Percentiles rank a stretch among this genome's conserved stretches.
These are phyloP conservation scores for Pichia rugopelliculosa DNA, from an alignment of 805 yeast species.

Conservation along the genomic window DNA sequence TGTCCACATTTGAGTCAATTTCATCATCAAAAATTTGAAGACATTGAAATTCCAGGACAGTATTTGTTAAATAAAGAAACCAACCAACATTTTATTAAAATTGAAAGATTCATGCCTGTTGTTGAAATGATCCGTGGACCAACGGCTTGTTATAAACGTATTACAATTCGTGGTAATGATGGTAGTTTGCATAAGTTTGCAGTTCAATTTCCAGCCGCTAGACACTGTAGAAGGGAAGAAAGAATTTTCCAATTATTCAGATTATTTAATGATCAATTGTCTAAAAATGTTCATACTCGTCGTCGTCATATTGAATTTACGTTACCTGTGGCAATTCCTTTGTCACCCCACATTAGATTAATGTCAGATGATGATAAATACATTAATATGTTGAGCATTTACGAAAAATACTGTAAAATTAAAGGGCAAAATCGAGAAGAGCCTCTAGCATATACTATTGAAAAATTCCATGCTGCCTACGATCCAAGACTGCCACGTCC, in stretches of 20 bases:
- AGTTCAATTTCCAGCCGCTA: constrained; percentile 95
- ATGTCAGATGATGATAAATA: constrained; percentile 76
- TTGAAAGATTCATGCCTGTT: constrained; percentile 85
- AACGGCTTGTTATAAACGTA: constrained; percentile 80
- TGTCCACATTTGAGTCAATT: constrained; percentile 95
- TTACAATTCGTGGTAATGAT: constrained; percentile 88
- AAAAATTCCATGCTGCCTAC: constrained; percentile 83
- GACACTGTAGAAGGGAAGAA: constrained; percentile 96
- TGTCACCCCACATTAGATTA: constrained; percentile 89
- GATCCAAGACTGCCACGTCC: constrained; percentile 93
- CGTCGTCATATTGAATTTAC: constrained; percentile 80
- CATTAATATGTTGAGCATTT: constrained; percentile 69
- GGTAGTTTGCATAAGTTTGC: constrained; percentile 90
- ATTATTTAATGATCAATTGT: constrained; percentile 73
- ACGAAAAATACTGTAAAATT: constrained; percentile 77
- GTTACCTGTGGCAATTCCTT: constrained; percentile 84
- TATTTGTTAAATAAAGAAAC: constrained; percentile 81
- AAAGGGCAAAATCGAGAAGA: constrained; percentile 76
- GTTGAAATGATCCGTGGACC: constrained; percentile 86
- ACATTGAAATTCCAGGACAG: constrained; percentile 96
- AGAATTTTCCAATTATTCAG: constrained; percentile 87
- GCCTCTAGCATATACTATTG: constrained; percentile 78
- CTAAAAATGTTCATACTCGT: constrained; percentile 80
- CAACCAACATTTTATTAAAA: constrained; percentile 85
- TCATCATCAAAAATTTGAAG: constrained; percentile 97